Evolutionary conservation across 257 asterid species (phyloP).

Genomic region (Fraxinus anomala): DNA sequence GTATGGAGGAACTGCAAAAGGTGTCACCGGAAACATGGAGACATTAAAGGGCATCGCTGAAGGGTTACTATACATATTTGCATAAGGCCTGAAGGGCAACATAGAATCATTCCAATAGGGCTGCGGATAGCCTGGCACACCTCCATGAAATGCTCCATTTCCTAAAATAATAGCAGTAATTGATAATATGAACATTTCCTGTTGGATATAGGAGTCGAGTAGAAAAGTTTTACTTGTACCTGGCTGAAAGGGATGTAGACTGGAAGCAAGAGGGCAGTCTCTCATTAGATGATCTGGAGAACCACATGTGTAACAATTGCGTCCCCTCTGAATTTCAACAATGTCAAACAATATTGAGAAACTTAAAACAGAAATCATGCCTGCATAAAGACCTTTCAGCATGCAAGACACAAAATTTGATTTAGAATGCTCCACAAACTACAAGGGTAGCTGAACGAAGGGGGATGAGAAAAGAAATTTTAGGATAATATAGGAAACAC

Average conservation of each 20-base stretch:
- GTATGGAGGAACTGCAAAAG: constrained; percentile 51
- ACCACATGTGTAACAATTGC: constrained; percentile 77
- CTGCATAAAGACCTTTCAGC: neutral
- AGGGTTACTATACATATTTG: constrained; percentile 57
- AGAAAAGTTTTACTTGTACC: constrained; percentile 40
- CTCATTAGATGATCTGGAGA: constrained; percentile 85
- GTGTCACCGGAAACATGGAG: constrained; percentile 48
- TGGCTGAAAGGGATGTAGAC: constrained; percentile 53
- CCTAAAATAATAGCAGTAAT: constrained; percentile 34
- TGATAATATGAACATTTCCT: constrained; percentile 15
- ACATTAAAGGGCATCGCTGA: constrained; percentile 69
- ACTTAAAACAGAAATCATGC: neutral
- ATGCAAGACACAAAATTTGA: neutral
- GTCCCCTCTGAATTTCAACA: constrained; percentile 52
- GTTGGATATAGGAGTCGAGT: neutral
- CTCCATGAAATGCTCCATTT: constrained; percentile 57
- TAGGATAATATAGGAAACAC: neutral
- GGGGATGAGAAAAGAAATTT: neutral
- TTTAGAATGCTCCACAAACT: neutral
- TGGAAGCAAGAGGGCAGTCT: constrained; percentile 63
- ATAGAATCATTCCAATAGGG: constrained; percentile 66
- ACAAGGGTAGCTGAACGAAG: neutral
- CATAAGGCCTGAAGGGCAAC: constrained; percentile 47
- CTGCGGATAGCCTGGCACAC: constrained; percentile 60
- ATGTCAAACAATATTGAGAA: neutral